These are phyloP conservation scores for Castanospermum australe DNA, from an alignment of 306 rosid species.

Conservation along the genomic window DNA sequence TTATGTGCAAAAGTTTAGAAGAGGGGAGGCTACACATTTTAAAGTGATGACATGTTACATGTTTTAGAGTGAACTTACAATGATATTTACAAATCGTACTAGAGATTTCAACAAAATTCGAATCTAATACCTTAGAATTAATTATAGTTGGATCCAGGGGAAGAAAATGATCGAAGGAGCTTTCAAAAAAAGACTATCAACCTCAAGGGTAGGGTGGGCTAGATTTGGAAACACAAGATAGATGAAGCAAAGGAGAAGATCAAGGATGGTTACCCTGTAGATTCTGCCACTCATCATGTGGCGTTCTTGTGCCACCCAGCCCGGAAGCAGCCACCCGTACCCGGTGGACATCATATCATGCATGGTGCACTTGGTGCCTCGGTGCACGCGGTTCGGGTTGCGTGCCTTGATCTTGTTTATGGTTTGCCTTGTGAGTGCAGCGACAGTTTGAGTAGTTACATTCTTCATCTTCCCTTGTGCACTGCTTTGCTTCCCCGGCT, in stretches of 20 bases:
- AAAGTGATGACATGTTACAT: too few relatives aligned
- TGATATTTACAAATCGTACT: too few relatives aligned
- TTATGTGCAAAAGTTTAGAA: too few relatives aligned
- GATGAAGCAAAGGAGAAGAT: not conserved
- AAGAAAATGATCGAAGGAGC: not conserved
- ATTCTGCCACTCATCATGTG: not conserved
- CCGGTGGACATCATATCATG: not conserved
- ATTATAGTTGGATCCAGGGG: too few relatives aligned
- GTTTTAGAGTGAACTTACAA: too few relatives aligned
- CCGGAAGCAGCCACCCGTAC: slow-evolving; percentile 24
- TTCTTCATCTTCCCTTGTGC: not conserved
- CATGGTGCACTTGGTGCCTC: not conserved
- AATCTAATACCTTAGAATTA: too few relatives aligned
- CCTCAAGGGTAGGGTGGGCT: not conserved
- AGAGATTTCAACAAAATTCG: too few relatives aligned
- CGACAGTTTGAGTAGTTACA: not conserved
- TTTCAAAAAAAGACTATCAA: not conserved
- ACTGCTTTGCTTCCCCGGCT: not conserved
- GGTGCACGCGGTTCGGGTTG: not conserved
- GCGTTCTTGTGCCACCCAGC: slow-evolving; percentile 26
- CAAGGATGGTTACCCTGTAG: slow-evolving; percentile 26
- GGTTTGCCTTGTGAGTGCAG: not conserved
- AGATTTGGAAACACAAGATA: too few relatives aligned
- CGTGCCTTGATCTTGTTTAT: not conserved
- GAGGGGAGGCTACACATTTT: too few relatives aligned